Conservation (phyloP, 1,139 yeast species). For the Saccharomycopsis crataegensis region DNA sequence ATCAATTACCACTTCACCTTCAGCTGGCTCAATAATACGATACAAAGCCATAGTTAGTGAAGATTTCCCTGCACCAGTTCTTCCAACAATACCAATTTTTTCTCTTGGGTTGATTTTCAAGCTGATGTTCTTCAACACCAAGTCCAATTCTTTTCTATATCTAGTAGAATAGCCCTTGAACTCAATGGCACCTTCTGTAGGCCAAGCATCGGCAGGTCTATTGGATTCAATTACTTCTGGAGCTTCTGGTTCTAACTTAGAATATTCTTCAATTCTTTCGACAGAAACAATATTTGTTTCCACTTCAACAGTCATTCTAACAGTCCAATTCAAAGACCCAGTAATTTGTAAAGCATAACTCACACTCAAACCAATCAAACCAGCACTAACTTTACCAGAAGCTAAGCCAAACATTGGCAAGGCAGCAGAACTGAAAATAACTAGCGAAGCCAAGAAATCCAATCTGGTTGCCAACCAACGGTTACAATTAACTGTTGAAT, state of each 20-base stretch:
- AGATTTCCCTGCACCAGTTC: constrained; percentile 97
- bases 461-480: constrained; percentile 95
- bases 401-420: constrained; percentile 64
- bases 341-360: constrained; percentile 90
- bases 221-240: constrained; percentile 62
- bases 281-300: constrained; percentile 96
- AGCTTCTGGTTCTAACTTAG: constrained; percentile 70
- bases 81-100: constrained; percentile 89
- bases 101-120: constrained; percentile 67
- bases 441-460: constrained; percentile 82
- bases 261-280: constrained; percentile 87
- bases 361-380: constrained; percentile 87
- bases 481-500: constrained; percentile 89
- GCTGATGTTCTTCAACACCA: constrained; percentile 70
- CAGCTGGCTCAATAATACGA: constrained; percentile 67
- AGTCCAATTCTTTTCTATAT: constrained; percentile 78
- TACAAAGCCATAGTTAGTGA: constrained; percentile 84
- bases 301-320: constrained; percentile 95
- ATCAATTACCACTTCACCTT: constrained; percentile 73
- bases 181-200: constrained; percentile 60
- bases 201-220: constrained; percentile 72
- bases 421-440: constrained; percentile 81
- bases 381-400: constrained; percentile 69
- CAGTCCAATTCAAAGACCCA: constrained; percentile 93
- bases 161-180: constrained; percentile 75